Conservation (phyloP, 257 asterid genomes). For the Mitragyna speciosa region DNA sequence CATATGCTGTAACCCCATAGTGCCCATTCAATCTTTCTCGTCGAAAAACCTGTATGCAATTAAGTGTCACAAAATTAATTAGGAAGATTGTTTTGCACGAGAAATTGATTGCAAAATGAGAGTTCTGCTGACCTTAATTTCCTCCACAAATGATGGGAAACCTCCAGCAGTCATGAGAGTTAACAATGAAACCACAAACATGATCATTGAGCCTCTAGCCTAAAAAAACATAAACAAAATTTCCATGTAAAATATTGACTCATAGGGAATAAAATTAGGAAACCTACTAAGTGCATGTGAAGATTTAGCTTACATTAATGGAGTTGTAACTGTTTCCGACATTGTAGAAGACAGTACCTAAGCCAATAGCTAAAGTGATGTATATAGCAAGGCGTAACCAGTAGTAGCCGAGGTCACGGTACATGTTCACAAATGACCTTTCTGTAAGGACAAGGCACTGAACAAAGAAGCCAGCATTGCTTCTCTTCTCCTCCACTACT, state of each 20-base stretch:
- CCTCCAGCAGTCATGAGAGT: constrained; percentile 67
- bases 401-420: constrained; percentile 64
- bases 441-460: constrained; percentile 51
- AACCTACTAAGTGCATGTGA: not conserved
- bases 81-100: not conserved
- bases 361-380: constrained; percentile 45
- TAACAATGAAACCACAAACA: constrained; percentile 35
- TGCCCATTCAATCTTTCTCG: constrained; percentile 67
- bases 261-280: not conserved
- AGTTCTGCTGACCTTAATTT: constrained; percentile 45
- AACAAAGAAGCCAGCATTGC: constrained; percentile 24
- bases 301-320: constrained; percentile 23
- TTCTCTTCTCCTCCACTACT: constrained; percentile 26
- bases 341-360: constrained; percentile 51
- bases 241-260: not conserved
- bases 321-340: constrained; percentile 35
- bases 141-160: constrained; percentile 64
- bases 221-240: not conserved
- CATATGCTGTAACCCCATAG: constrained; percentile 51
- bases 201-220: constrained; percentile 42
- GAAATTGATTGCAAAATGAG: not conserved
- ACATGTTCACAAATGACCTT: constrained; percentile 60
- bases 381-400: constrained; percentile 60
- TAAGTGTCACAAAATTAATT: not conserved
- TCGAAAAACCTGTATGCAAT: constrained; percentile 38